Evolutionary conservation across 805 yeast genomes (phyloP), one percentile per base, ranked within the genome.

Genomic region (Zygotorulaspora florentina): DNA sequence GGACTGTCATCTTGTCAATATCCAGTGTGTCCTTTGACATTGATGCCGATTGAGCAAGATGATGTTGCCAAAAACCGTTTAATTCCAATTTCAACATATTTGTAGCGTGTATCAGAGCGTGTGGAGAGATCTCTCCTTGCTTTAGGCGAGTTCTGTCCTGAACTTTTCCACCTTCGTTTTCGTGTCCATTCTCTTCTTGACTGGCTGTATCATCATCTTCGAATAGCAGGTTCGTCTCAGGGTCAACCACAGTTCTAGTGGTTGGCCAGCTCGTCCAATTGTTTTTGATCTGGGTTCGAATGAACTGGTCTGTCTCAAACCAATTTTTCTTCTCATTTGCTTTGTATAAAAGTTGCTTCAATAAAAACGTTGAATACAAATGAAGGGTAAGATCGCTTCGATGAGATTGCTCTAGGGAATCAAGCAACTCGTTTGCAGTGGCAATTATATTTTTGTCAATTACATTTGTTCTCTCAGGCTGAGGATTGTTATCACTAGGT

Each of bases 181-280:
- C 65, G 42, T 60, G 63, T 5, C 9, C 36, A 20, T 8, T 33
- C 9, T 33, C 36, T 16, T 37, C 26, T 8, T 31, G 29, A 8
- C 15, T 15, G 7, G 26, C 27, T 36, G 20, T 17, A 8, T 11
- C n/a, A 13, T 26, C 38, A 40, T 60, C 66, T 42, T 58, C 66
- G 43, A 59, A 65, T 4, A 61, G 18, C 20, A 40, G 40, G 43
- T 56, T 47, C 1, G 58, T 57, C 13, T 56, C 51, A 2, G 69
- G 69, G 35, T 65, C 60, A 3, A 65, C 54, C 8, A 62, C 54
- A 1, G 62, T 53, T 23, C 50, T 42, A 0, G 65, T 56, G 31
- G 73, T 58, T 1, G 91, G 91, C 91, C 91, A 85, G 3, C 72
- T 57, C 0, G 77, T 58, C 82, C 86, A 83, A 33, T 50, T 53